phyloP scores from a whole-genome alignment of 2,329 filamentous ascomycete species.

The Pyricularia sp. region DNA sequence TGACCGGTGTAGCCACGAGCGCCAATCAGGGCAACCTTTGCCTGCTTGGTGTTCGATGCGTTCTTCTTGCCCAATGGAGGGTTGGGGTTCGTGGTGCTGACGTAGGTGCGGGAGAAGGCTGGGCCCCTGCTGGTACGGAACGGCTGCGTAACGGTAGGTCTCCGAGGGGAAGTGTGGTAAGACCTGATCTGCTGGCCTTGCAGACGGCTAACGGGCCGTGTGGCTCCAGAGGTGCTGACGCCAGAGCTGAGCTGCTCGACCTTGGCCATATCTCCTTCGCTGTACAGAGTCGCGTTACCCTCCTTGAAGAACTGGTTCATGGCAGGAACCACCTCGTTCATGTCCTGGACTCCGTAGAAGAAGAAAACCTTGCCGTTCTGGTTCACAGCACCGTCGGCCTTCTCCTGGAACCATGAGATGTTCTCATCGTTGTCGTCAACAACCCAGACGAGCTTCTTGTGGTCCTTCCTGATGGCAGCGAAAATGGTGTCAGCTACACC shows the following conservation, averaged over 20 bases:
- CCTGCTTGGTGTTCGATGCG: slow-evolving; percentile 67
- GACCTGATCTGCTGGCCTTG: slow-evolving; percentile 5
- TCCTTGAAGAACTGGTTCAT: slow-evolving; percentile 79
- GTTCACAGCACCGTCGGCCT: slow-evolving; percentile 85
- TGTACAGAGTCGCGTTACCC: slow-evolving; percentile 67
- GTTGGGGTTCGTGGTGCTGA: slow-evolving; percentile 73
- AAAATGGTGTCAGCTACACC: slow-evolving; percentile 96
- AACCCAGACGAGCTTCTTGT: slow-evolving; percentile 89
- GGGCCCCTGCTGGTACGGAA: slow-evolving; percentile 10
- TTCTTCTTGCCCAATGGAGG: slow-evolving; percentile 85
- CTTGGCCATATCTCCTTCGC: background rate
- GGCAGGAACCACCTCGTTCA: slow-evolving; percentile 71
- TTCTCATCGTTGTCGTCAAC: slow-evolving; percentile 95
- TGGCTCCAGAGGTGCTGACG: slow-evolving; percentile 37
- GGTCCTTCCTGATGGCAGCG: slow-evolving; percentile 85
- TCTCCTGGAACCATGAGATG: slow-evolving; percentile 96
- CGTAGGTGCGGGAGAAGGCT: slow-evolving; percentile 36
- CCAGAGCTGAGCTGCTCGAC: background rate
- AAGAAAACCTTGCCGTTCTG: slow-evolving; percentile 85
- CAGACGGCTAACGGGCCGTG: slow-evolving; percentile 28
- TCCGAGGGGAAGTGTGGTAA: slow-evolving; percentile 4
- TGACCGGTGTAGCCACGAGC: slow-evolving; percentile 92
- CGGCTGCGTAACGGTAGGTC: slow-evolving; percentile 2
- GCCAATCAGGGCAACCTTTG: slow-evolving; percentile 79
- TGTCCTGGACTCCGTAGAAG: slow-evolving; percentile 84